Conservation (phyloP, 208 protist genomes). For the Trypanosoma mega region DNA sequence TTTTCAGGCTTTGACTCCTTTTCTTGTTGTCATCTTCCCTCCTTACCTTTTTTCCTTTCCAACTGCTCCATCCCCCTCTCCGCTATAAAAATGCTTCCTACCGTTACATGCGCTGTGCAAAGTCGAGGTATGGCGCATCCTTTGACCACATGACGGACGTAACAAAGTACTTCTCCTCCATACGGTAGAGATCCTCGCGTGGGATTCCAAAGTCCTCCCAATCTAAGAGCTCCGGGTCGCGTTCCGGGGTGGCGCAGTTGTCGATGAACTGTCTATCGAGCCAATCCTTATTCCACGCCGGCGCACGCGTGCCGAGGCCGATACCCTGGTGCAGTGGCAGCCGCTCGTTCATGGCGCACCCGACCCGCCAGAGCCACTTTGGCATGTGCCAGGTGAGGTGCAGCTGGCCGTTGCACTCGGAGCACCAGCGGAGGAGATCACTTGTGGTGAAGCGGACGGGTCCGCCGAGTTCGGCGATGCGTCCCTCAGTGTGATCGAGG, state of each 20-base stretch:
- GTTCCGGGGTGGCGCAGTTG: conserved; percentile 86
- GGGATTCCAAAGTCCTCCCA: conserved; percentile 93
- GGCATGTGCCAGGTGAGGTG: conserved; percentile 74
- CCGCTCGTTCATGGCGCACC: conserved; percentile 75
- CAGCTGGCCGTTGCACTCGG: conserved; percentile 76
- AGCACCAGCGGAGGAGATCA: conserved; percentile 84
- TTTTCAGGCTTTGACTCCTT: too few relatives aligned
- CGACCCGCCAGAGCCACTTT: conserved; percentile 67
- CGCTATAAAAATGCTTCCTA: conserved; percentile 6
- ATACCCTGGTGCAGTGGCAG: conserved; percentile 69
- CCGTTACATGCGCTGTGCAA: conserved; percentile 63
- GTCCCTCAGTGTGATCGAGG: conserved; percentile 89
- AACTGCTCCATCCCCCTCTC: not conserved
- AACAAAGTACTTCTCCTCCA: conserved; percentile 92
- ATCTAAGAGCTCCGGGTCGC: conserved; percentile 86
- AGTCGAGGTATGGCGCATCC: conserved; percentile 68
- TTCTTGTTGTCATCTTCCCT: not conserved
- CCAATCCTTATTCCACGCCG: conserved; percentile 87
- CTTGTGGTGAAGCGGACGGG: conserved; percentile 89
- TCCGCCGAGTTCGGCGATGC: conserved; percentile 89
- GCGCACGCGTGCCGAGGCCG: conserved; percentile 67
- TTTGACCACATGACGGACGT: conserved; percentile 84
- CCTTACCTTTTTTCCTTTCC: conserved; percentile 8
- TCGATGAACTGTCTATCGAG: conserved; percentile 88
- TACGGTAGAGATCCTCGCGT: conserved; percentile 86